Conservation (phyloP, 208 protist genomes). For the Balamuthia mandrillaris region DNA sequence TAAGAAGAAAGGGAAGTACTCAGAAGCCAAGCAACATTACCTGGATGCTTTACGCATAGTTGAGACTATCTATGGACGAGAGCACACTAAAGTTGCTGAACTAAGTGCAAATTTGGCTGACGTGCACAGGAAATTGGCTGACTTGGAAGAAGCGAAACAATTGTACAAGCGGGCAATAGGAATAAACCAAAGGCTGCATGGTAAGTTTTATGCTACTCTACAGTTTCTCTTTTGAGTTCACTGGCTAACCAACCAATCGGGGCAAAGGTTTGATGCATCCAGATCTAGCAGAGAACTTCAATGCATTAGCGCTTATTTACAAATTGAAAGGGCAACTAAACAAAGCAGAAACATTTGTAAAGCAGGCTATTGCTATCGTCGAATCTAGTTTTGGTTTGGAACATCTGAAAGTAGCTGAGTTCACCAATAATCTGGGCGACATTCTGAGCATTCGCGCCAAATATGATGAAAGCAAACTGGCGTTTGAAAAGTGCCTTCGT, state of each 20-base stretch:
- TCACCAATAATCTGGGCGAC: conserved; percentile 26
- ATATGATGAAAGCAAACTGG: conserved; percentile 18
- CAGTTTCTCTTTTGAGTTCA: too few species aligned
- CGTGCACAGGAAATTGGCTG: conserved; percentile 9
- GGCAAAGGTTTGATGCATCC: background rate
- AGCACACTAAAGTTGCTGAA: conserved; percentile 10
- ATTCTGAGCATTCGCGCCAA: conserved; percentile 9
- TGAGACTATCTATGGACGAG: conserved; percentile 20
- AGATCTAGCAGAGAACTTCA: conserved; percentile 30
- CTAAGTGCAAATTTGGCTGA: conserved; percentile 8
- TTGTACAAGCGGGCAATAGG: background rate
- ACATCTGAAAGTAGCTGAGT: conserved; percentile 25
- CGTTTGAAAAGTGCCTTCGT: background rate
- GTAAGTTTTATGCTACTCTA: too few species aligned
- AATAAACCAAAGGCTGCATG: too few species aligned
- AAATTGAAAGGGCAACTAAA: conserved; percentile 13
- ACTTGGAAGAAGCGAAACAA: background rate
- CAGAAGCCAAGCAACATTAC: background rate
- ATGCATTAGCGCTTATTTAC: conserved; percentile 9
- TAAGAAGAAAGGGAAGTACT: conserved; percentile 38
- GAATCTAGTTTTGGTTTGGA: background rate
- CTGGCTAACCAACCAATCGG: background rate
- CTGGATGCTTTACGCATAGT: conserved; percentile 17
- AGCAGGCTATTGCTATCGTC: conserved; percentile 23
- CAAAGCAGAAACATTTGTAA: background rate